Percentiles rank a stretch among this genome's conserved stretches.
Evolutionary conservation across 495 filamentous ascomycete genomes (phyloP).

Genomic region (Penicillium nucicola): DNA sequence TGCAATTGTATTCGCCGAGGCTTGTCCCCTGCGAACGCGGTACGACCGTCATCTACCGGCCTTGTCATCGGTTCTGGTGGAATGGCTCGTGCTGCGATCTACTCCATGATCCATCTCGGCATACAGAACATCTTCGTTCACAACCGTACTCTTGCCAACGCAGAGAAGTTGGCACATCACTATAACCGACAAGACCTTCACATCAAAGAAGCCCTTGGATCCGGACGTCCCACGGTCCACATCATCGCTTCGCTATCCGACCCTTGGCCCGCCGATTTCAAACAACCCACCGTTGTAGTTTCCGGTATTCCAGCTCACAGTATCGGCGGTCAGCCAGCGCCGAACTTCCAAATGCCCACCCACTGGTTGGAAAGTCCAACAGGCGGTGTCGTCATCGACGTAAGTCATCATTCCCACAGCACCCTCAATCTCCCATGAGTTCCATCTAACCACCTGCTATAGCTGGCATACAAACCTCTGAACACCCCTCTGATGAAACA

Average conservation of each 20-base stretch:
- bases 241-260: constrained; percentile 55
- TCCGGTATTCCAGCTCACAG: constrained; percentile 70
- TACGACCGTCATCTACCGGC: constrained; percentile 63
- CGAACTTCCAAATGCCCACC: constrained; percentile 66
- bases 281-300: constrained; percentile 70
- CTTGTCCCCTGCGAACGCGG: constrained; percentile 72
- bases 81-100: constrained; percentile 77
- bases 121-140: constrained; percentile 72
- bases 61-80: constrained; percentile 77
- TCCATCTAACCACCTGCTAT: neutral
- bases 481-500: constrained; percentile 70
- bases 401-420: constrained; percentile 27
- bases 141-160: constrained; percentile 61
- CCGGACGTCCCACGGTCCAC: constrained; percentile 40
- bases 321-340: constrained; percentile 57
- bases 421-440: neutral
- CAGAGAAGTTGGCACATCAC: constrained; percentile 61
- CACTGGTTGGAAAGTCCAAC: constrained; percentile 75
- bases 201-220: constrained; percentile 12
- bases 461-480: constrained; percentile 71
- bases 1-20: constrained; percentile 64
- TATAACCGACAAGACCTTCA: constrained; percentile 54
- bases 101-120: constrained; percentile 72
- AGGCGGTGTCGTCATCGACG: constrained; percentile 74
- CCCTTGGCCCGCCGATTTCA: constrained; percentile 60